Evolutionary conservation across 805 yeast genomes (phyloP), one percentile per base, ranked within the genome.

Genomic region (Ogataea angusta): DNA sequence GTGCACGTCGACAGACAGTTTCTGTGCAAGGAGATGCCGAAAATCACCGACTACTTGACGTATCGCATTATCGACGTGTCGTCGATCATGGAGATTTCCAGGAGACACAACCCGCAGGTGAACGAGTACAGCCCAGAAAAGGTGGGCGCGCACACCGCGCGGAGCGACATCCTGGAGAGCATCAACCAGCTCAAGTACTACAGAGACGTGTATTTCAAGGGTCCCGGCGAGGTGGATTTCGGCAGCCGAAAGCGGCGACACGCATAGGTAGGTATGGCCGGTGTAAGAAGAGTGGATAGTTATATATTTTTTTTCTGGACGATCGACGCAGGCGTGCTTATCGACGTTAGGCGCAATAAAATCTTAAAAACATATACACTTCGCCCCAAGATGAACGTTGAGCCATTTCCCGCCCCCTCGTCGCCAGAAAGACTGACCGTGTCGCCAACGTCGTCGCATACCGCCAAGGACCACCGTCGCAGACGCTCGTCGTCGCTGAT

Each of bases 31-130:
- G 96, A 91, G 55, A 80, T 93, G 67, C 98, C 98, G 0, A 62
- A 72, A 34, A 81, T 87, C 6, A 48, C 75, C n/a, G 75, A 75
- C 29, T 70, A 70, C 43, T 63, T 76, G 52, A 76, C 68, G 57
- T 93, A 93, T 59, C 73, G 99, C 40, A 72, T 90, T 28, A 75
- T 93, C 29, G 99, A 93, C 56, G 99, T 93, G 12, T 82, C 95
- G n/a, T 70, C 89, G 1, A 67, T 93, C 33, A 76, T 80, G 74
- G 99, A 93, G 62, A 64, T 89, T 12, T 83, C 90, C 1, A 68
- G 65, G 33, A 78, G 98, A 54, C 90, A 85, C 57, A 87, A 87
- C 59, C 84, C 85, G 1, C 66, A 61, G 3, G 63, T 89, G 36
- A 69, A 82, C 64, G 60, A 60, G 43, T 56, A 53, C 41, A 69